These are phyloP conservation scores for Candida khao-thaluensis DNA, from an alignment of 805 yeast genomes.

Conservation along the genomic window DNA sequence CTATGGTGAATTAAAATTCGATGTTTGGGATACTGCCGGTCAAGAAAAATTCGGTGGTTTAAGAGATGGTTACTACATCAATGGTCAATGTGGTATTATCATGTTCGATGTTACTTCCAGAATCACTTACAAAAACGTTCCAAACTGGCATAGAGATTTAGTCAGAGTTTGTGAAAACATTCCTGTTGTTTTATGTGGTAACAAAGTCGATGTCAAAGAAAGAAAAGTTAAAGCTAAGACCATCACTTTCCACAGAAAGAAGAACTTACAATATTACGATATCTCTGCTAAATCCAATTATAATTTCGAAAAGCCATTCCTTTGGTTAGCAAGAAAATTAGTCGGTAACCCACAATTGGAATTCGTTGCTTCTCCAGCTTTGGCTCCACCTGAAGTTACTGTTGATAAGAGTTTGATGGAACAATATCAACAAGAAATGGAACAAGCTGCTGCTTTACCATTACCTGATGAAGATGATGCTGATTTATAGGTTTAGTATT, in stretches of 20 bases:
- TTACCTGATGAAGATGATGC: constrained; percentile 99
- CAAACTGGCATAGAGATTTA: constrained; percentile 99
- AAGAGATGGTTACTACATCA: constrained; percentile 99
- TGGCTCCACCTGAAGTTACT: constrained; percentile 99
- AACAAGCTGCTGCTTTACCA: constrained; percentile 98
- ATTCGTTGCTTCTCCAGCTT: constrained; percentile 98
- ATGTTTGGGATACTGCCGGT: constrained; percentile 99
- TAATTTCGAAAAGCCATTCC: constrained; percentile 99
- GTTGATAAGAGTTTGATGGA: constrained; percentile 96
- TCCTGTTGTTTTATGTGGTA: constrained; percentile 98
- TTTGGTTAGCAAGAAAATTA: constrained; percentile 99
- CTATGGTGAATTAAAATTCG: constrained; percentile 97
- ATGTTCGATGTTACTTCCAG: constrained; percentile 99
- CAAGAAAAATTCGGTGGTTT: constrained; percentile 99
- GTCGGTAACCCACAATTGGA: constrained; percentile 98
- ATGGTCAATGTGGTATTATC: constrained; percentile 99
- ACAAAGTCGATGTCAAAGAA: constrained; percentile 99
- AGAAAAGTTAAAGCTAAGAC: constrained; percentile 99
- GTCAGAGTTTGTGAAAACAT: constrained; percentile 99
- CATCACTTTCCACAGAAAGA: constrained; percentile 99
- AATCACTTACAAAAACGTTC: constrained; percentile 99
- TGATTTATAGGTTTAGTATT: constrained; percentile 67
- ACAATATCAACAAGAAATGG: constrained; percentile 99
- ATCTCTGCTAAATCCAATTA: constrained; percentile 99
- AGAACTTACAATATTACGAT: constrained; percentile 98